These are phyloP conservation scores for Suillus brevipes DNA, from an alignment of 768 basidiomycete species.

Conservation along the genomic window DNA sequence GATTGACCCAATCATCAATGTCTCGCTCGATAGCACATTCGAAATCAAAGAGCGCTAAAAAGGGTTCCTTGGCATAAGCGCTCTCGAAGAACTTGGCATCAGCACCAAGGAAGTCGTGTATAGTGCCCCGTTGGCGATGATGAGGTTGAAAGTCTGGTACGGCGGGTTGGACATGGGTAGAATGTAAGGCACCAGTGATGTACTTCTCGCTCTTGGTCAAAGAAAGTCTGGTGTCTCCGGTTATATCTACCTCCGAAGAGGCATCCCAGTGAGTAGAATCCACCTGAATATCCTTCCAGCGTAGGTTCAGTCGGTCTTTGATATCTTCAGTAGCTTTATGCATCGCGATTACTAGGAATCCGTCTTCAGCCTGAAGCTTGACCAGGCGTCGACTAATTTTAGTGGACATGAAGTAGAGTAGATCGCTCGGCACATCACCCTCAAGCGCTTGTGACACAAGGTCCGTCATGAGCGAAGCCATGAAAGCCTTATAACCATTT, in stretches of 20 bases:
- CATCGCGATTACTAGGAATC: constrained; percentile 13
- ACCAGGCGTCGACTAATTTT: constrained; percentile 28
- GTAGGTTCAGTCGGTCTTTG: constrained; percentile 23
- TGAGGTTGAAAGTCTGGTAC: neutral
- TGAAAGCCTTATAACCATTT: constrained; percentile 47
- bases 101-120: constrained; percentile 19
- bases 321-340: constrained; percentile 35
- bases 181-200: constrained; percentile 22
- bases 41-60: constrained; percentile 36
- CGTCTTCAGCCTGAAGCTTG: constrained; percentile 27
- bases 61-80: constrained; percentile 12
- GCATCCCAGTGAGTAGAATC: constrained; percentile 23
- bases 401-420: constrained; percentile 29
- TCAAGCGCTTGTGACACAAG: constrained; percentile 23
- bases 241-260: constrained; percentile 29
- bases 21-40: constrained; percentile 33
- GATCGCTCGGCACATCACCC: constrained; percentile 20
- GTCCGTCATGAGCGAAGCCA: constrained; percentile 39
- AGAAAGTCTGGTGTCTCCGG: constrained; percentile 34
- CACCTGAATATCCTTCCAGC: constrained; percentile 37
- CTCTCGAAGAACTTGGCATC: constrained; percentile 17
- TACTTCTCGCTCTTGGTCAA: constrained; percentile 31
- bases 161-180: constrained; percentile 9
- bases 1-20: constrained; percentile 35
- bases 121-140: constrained; percentile 12